A percentile compares a stretch with the other conserved stretches of the same genome.
Evolutionary conservation across 1,139 yeast species (phyloP).

Genomic region (Debaryomyces psychrophilus): DNA sequence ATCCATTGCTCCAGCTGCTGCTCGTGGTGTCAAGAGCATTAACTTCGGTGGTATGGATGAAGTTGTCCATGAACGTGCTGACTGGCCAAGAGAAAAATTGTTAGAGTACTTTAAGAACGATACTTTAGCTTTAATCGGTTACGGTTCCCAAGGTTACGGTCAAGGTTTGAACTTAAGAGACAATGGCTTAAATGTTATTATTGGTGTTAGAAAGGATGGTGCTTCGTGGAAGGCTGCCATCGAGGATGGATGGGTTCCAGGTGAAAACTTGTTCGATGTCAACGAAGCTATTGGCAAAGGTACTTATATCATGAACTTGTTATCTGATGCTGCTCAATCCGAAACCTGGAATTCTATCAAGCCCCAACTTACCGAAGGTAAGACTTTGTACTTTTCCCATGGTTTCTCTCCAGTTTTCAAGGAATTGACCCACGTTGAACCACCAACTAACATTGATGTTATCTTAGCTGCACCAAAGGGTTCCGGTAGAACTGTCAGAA

Average conservation of each 20-base stretch:
- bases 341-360: constrained; percentile 90
- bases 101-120: constrained; percentile 96
- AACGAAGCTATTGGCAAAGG: constrained; percentile 91
- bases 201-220: constrained; percentile 98
- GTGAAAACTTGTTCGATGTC: constrained; percentile 95
- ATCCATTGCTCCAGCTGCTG: constrained; percentile 41
- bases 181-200: constrained; percentile 94
- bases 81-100: constrained; percentile 99
- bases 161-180: constrained; percentile 99
- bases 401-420: constrained; percentile 99
- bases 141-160: constrained; percentile 99
- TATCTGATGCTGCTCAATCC: constrained; percentile 99
- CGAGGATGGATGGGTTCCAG: constrained; percentile 99
- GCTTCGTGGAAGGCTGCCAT: constrained; percentile 99
- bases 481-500: constrained; percentile 99
- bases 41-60: constrained; percentile 96
- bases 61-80: constrained; percentile 96
- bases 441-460: constrained; percentile 94
- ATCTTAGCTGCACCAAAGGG: constrained; percentile 99
- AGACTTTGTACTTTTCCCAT: constrained; percentile 98
- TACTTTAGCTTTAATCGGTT: constrained; percentile 96
- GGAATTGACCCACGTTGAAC: constrained; percentile 93
- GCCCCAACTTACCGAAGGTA: constrained; percentile 94
- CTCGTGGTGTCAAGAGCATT: constrained; percentile 93
- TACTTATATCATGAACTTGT: constrained; percentile 94